These are phyloP conservation scores for Coemansia sp. DNA, from an alignment of 192 early-diverging fungal genomes.

Conservation along the genomic window DNA sequence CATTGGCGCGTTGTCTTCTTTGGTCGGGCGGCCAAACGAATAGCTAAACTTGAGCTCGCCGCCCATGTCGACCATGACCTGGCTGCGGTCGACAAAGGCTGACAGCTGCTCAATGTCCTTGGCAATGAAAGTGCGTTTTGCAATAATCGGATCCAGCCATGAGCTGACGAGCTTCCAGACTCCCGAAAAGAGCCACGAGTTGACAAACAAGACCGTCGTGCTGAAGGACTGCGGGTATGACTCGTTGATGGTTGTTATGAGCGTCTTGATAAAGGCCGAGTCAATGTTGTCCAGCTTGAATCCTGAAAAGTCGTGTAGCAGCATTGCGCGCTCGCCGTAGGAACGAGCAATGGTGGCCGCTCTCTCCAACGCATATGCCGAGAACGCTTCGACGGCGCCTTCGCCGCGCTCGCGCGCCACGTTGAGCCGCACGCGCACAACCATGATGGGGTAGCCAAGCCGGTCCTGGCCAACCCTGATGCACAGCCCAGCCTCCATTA, in stretches of 20 bases:
- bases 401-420: constrained; percentile 26
- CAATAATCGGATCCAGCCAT: constrained; percentile 83
- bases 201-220: constrained; percentile 71
- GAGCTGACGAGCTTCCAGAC: constrained; percentile 81
- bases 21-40: constrained; percentile 57
- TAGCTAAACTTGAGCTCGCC: constrained; percentile 62
- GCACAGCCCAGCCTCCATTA: constrained; percentile 52
- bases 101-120: constrained; percentile 64
- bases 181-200: constrained; percentile 88
- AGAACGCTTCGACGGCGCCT: constrained; percentile 14
- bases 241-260: constrained; percentile 73
- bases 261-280: constrained; percentile 71
- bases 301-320: constrained; percentile 76
- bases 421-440: constrained; percentile 30
- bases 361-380: constrained; percentile 34
- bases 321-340: constrained; percentile 49
- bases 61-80: constrained; percentile 64
- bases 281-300: constrained; percentile 78
- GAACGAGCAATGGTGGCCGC: constrained; percentile 20
- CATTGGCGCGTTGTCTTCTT: constrained; percentile 58
- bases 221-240: constrained; percentile 86
- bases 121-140: constrained; percentile 75
- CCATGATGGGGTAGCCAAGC: constrained; percentile 52
- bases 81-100: constrained; percentile 60
- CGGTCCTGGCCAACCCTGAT: constrained; percentile 54